Evolutionary conservation across 495 filamentous ascomycete genomes (phyloP).

Genomic region (Beverwykella pulmonaria): DNA sequence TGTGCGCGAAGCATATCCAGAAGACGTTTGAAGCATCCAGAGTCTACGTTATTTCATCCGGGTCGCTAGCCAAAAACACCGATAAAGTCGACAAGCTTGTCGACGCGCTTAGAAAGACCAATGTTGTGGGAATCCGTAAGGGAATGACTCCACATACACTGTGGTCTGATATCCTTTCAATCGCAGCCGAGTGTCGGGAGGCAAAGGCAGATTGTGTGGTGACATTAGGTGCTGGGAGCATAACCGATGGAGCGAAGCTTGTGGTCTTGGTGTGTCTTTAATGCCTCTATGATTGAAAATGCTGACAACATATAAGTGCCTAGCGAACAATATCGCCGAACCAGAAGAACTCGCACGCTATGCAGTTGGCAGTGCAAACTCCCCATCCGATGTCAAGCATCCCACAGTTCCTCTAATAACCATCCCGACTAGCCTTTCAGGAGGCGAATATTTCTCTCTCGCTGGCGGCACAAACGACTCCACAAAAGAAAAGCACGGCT

Average conservation of each 20-base stretch:
- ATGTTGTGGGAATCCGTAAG: slow-evolving; percentile 56
- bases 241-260: slow-evolving; percentile 66
- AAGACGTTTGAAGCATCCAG: slow-evolving; percentile 56
- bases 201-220: slow-evolving; percentile 59
- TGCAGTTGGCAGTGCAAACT: slow-evolving; percentile 6
- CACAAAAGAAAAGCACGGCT: slow-evolving; percentile 58
- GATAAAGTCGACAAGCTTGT: slow-evolving; percentile 52
- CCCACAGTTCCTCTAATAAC: slow-evolving; percentile 59
- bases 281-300: not conserved
- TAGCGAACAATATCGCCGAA: slow-evolving; percentile 18
- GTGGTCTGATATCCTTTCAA: slow-evolving; percentile 62
- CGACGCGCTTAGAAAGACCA: slow-evolving; percentile 49
- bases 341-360: slow-evolving; percentile 22
- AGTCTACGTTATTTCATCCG: slow-evolving; percentile 64
- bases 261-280: slow-evolving; percentile 51
- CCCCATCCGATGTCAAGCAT: slow-evolving; percentile 40
- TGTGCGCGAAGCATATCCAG: slow-evolving; percentile 46
- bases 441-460: slow-evolving; percentile 61
- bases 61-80: slow-evolving; percentile 60
- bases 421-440: slow-evolving; percentile 66
- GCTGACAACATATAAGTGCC: slow-evolving; percentile 4
- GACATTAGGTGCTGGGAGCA: slow-evolving; percentile 63
- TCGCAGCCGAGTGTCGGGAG: slow-evolving; percentile 53
- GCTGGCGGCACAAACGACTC: slow-evolving; percentile 60
- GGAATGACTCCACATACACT: slow-evolving; percentile 64